A percentile compares a stretch with the other conserved stretches of the same genome.
phyloP scores from a whole-genome alignment of 176 grass and related monocot genomes.

The maize (Zea mays) region Zm-B73-REFERENCE-NAM-5.0 NC_050097.1:22115501-22116000 shows the following conservation, averaged over 20 bases:
- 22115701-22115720: not conserved
- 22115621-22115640: not conserved
- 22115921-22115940: not conserved
- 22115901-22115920: not conserved
- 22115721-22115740: not conserved
- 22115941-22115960: not conserved
- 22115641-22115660: not conserved
- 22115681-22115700: not conserved
- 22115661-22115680: not conserved
- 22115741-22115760: too few species aligned
- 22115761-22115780: too few species aligned
- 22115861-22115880: too few species aligned
- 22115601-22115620: not conserved
- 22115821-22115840: too few species aligned
- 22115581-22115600: not conserved
- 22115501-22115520: not conserved
- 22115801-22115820: too few species aligned
- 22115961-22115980: slow-evolving; percentile 33
- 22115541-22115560: not conserved
- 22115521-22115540: not conserved
- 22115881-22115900: too few species aligned
- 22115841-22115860: too few species aligned
- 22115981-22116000: not conserved
- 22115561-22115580: not conserved
- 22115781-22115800: too few species aligned